Evolutionary conservation across 2,329 filamentous ascomycete species (phyloP).

Genomic region (Septoria linicola): DNA sequence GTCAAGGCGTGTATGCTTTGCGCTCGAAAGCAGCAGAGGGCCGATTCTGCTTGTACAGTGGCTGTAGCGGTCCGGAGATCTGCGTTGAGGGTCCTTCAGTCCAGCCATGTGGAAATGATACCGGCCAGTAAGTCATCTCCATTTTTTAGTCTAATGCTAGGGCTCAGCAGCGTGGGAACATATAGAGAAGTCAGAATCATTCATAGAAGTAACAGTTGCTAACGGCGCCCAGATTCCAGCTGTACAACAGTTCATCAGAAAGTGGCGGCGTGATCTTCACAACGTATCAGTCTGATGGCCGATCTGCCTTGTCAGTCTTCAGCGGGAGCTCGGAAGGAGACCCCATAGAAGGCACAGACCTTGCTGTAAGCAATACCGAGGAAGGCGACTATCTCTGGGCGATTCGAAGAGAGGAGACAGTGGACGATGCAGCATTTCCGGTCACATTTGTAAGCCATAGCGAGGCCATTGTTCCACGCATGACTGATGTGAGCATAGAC

Average conservation of each 20-base stretch:
- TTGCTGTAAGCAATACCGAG: not conserved
- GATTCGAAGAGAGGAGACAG: conserved; percentile 6
- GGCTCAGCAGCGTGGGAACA: too few relatives aligned
- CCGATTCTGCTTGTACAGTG: conserved; percentile 8
- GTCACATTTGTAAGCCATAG: conserved; percentile 2
- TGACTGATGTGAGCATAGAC: too few relatives aligned
- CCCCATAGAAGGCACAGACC: conserved; percentile 2
- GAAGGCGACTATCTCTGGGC: conserved; percentile 12
- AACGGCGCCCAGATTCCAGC: not conserved
- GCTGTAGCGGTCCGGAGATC: conserved; percentile 5
- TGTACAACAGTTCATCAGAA: conserved; percentile 6
- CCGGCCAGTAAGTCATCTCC: conserved; percentile 12
- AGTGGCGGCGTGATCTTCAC: conserved; percentile 11
- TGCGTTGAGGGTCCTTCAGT: not conserved
- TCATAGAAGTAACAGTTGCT: too few relatives aligned
- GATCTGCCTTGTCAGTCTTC: conserved; percentile 6
- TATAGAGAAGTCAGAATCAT: too few relatives aligned
- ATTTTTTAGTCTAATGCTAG: too few relatives aligned
- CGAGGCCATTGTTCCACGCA: too few relatives aligned
- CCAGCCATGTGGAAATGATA: conserved; percentile 8
- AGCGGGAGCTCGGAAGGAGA: conserved; percentile 9
- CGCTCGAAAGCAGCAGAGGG: conserved; percentile 11
- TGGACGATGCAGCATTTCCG: conserved; percentile 9
- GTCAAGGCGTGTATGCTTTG: conserved; percentile 15
- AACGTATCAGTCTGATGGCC: conserved; percentile 2